Percentiles rank a stretch among this genome's conserved stretches.
Evolutionary conservation across 352 stramenopile species (phyloP).

Genomic region (Detonula confervacea): DNA sequence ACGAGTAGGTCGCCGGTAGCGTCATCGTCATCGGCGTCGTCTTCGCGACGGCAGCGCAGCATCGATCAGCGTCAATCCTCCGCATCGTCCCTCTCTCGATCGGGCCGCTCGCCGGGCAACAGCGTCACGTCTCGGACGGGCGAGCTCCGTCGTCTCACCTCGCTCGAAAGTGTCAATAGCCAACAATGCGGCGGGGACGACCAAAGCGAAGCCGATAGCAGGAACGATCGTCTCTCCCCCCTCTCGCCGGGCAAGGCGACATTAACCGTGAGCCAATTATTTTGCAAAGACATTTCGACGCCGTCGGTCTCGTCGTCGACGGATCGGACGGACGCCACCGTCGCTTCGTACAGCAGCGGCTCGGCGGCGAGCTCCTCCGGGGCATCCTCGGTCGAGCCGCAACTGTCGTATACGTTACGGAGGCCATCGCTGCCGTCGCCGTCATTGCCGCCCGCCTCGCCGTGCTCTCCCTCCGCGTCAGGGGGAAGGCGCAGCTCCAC

Average conservation of each 20-base stretch:
- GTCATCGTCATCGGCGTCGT: too few species aligned
- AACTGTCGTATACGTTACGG: too few species aligned
- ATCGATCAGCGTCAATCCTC: background rate
- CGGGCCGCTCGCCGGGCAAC: background rate
- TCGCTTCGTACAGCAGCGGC: background rate
- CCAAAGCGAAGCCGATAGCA: background rate
- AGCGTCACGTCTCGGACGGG: too few species aligned
- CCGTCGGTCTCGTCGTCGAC: background rate
- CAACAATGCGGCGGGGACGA: background rate
- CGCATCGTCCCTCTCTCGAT: background rate
- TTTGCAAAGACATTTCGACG: too few species aligned
- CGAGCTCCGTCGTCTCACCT: conserved; percentile 4
- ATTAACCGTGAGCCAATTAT: too few species aligned
- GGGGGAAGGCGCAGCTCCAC: background rate
- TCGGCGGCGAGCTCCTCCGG: background rate
- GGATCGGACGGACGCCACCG: conserved; percentile 6
- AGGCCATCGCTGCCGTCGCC: background rate
- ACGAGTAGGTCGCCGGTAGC: too few species aligned
- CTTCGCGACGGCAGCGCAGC: background rate
- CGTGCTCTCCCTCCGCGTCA: background rate
- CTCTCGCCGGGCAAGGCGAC: too few species aligned
- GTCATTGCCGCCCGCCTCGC: background rate
- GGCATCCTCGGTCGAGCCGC: too few species aligned
- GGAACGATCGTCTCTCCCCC: background rate
- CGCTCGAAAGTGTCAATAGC: too few species aligned